Evolutionary conservation across 1,139 yeast species (phyloP).

Genomic region (Hansenula sp.): DNA sequence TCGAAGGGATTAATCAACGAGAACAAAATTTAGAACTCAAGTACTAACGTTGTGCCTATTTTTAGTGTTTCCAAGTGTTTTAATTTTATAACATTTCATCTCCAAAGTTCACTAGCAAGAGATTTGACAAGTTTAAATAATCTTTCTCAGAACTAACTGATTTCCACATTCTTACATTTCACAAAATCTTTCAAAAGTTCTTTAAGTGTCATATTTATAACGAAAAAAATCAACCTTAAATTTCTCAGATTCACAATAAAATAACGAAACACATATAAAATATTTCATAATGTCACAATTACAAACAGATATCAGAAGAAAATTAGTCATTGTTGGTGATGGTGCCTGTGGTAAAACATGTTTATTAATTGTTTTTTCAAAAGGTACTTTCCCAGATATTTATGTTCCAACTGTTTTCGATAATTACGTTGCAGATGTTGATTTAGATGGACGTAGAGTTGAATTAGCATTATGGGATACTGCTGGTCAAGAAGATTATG

Average conservation of each 20-base stretch:
- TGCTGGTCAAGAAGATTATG: constrained; percentile 97
- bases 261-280: constrained; percentile 1
- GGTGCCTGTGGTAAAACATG: constrained; percentile 89
- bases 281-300: constrained; percentile 22
- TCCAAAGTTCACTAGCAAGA: no score
- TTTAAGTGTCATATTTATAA: no score
- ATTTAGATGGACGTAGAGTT: constrained; percentile 90
- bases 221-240: no score
- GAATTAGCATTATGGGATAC: constrained; percentile 97
- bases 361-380: constrained; percentile 80
- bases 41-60: no score
- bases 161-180: no score
- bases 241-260: no score
- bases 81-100: no score
- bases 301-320: constrained; percentile 67
- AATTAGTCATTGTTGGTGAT: constrained; percentile 81
- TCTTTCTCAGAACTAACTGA: no score
- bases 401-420: constrained; percentile 96
- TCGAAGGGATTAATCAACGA: no score
- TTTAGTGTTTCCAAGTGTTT: no score
- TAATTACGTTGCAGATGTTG: constrained; percentile 91
- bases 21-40: no score
- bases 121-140: no score
- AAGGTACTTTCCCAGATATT: constrained; percentile 94
- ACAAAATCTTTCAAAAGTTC: background rate